Conservation (phyloP, 2,329 filamentous ascomycete genomes). For the Sarocladium oryzae region DNA sequence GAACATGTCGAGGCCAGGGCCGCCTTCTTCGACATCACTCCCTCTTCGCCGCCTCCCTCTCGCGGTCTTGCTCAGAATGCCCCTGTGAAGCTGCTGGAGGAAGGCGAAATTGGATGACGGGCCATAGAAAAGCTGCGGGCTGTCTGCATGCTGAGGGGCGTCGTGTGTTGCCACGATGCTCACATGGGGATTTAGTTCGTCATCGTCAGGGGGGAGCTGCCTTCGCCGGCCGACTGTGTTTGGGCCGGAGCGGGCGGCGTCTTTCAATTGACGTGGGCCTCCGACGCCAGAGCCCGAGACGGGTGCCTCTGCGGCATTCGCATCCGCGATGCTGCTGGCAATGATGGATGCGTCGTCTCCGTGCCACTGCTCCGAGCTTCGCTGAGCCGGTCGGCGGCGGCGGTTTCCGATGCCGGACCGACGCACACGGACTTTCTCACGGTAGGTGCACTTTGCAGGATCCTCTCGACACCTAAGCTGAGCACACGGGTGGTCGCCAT, state of each 20-base stretch:
- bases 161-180: constrained; percentile 4
- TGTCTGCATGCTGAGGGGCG: constrained; percentile 13
- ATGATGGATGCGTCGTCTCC: neutral
- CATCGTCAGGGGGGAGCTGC: constrained; percentile 17
- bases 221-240: neutral
- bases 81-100: constrained; percentile 22
- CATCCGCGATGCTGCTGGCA: neutral
- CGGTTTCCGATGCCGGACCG: constrained; percentile 13
- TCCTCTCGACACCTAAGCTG: constrained; percentile 19
- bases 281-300: neutral
- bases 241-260: neutral
- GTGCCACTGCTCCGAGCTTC: neutral
- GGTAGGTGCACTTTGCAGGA: constrained; percentile 22
- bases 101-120: constrained; percentile 40
- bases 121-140: constrained; percentile 38
- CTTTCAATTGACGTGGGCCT: neutral
- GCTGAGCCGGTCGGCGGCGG: neutral
- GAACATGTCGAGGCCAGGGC: constrained; percentile 25
- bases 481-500: constrained; percentile 23
- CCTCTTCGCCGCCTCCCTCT: neutral
- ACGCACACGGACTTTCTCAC: constrained; percentile 25
- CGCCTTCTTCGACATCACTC: constrained; percentile 22
- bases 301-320: too few species aligned
- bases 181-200: constrained; percentile 11
- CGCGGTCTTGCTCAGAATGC: neutral